Conservation (phyloP, 192 early-diverging fungal genomes). For the Linnemannia zychae region DNA sequence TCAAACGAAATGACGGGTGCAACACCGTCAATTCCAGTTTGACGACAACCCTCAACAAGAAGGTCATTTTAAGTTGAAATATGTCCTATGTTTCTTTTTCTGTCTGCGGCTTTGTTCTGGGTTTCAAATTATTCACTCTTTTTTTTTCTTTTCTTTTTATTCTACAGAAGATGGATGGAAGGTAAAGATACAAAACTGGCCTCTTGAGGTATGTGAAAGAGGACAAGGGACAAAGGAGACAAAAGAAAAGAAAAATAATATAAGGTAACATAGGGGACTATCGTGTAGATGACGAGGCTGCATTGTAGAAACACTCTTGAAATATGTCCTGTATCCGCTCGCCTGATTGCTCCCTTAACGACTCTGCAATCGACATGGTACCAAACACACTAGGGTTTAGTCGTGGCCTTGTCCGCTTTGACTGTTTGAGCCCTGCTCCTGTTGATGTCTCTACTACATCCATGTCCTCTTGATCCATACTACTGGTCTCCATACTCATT, state of each 20-base stretch:
- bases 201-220: not conserved
- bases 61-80: not conserved
- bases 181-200: not conserved
- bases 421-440: not conserved
- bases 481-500: conserved; percentile 25
- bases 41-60: too few species aligned
- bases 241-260: not conserved
- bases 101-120: not conserved
- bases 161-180: conserved; percentile 6
- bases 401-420: conserved; percentile 18
- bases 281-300: conserved; percentile 26
- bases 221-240: conserved; percentile 2
- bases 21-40: not conserved
- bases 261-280: not conserved
- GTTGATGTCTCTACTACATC: not conserved
- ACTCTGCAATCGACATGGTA: not conserved
- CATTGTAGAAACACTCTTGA: conserved; percentile 54
- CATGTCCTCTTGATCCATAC: conserved; percentile 34
- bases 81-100: not conserved
- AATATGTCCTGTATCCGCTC: conserved; percentile 41
- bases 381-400: conserved; percentile 10
- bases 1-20: not conserved
- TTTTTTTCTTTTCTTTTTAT: not conserved
- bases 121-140: not conserved
- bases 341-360: conserved; percentile 14